Conservation (phyloP, 2,329 filamentous ascomycete species). For the Sporothrix globosa region DNA sequence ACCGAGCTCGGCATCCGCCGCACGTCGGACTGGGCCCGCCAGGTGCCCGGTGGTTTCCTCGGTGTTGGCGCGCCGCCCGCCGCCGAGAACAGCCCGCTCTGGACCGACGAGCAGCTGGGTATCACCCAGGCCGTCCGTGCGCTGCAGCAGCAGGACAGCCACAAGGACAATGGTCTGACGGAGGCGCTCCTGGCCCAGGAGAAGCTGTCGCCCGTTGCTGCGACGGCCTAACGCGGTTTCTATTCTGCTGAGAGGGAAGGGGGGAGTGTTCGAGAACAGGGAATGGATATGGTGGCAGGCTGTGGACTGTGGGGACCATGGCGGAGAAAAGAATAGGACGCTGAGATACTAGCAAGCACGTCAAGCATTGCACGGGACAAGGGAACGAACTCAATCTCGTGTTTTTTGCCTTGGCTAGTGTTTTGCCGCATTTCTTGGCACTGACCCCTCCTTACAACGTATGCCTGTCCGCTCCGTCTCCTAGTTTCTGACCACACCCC, state of each 20-base stretch:
- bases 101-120: slow-evolving; percentile 87
- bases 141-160: slow-evolving; percentile 51
- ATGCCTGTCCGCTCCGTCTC: not conserved
- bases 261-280: not conserved
- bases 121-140: slow-evolving; percentile 68
- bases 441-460: not conserved
- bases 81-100: slow-evolving; percentile 71
- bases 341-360: too few species aligned
- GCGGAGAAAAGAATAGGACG: not conserved
- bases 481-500: not conserved
- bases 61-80: slow-evolving; percentile 78
- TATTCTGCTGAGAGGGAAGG: slow-evolving; percentile 5
- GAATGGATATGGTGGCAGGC: not conserved
- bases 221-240: slow-evolving; percentile 25
- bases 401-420: slow-evolving; percentile 4
- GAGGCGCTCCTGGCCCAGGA: slow-evolving; percentile 64
- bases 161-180: slow-evolving; percentile 52
- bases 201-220: slow-evolving; percentile 32
- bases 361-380: not conserved
- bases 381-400: not conserved
- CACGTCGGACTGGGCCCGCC: slow-evolving; percentile 85
- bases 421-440: slow-evolving; percentile 12
- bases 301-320: not conserved
- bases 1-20: slow-evolving; percentile 85
- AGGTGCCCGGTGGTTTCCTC: slow-evolving; percentile 78